These are phyloP conservation scores for Chlorophyllum brunneum DNA, from an alignment of 768 basidiomycete species.

Conservation along the genomic window DNA sequence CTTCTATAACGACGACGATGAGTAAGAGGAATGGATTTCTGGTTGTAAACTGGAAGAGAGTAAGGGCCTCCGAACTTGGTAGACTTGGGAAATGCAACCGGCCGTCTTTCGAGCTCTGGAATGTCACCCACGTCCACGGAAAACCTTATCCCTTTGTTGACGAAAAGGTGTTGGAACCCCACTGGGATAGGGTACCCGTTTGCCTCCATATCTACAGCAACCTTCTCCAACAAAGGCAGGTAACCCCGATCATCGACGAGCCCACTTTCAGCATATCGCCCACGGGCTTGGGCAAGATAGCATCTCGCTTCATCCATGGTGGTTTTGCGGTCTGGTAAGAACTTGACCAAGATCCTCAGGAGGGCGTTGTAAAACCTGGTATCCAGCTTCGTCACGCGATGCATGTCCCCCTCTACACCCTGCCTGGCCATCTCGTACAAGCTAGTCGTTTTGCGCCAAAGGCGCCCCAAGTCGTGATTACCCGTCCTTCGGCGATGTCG, in stretches of 20 bases:
- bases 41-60: slow-evolving; percentile 1
- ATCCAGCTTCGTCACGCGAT: slow-evolving; percentile 29
- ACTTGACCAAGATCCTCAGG: slow-evolving; percentile 37
- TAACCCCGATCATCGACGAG: neutral
- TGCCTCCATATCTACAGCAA: slow-evolving; percentile 17
- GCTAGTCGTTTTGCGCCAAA: neutral
- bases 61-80: slow-evolving; percentile 3
- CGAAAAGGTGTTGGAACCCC: slow-evolving; percentile 16
- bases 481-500: slow-evolving; percentile 9
- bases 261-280: slow-evolving; percentile 6
- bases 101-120: slow-evolving; percentile 1
- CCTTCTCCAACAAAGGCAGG: slow-evolving; percentile 10
- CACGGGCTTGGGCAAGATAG: neutral
- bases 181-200: slow-evolving; percentile 18
- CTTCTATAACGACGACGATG: neutral
- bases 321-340: neutral
- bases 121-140: neutral
- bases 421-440: slow-evolving; percentile 6
- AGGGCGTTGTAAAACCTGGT: slow-evolving; percentile 68
- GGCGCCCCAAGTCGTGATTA: neutral
- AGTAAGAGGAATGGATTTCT: slow-evolving; percentile 1
- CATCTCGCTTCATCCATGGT: neutral
- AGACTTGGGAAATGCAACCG: neutral
- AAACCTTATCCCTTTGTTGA: slow-evolving; percentile 9
- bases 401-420: slow-evolving; percentile 4